Percentiles rank a stretch among this genome's conserved stretches.
These are phyloP conservation scores for Isabelozyma gotoi DNA, from an alignment of 805 yeast genomes.

Conservation along the genomic window DNA sequence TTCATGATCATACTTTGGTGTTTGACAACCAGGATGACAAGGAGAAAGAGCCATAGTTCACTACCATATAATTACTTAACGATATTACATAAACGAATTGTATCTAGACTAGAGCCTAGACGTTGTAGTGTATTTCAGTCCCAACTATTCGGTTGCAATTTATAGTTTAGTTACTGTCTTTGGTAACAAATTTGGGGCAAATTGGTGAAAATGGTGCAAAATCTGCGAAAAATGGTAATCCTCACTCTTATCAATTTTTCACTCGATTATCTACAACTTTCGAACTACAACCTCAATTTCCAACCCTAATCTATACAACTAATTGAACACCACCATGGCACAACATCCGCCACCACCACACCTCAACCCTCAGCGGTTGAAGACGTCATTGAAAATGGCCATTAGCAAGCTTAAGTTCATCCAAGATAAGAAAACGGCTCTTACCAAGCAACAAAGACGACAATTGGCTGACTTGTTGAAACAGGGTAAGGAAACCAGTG, in stretches of 20 bases:
- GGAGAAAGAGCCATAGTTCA: background rate
- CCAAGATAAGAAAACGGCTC: slow-evolving; percentile 72
- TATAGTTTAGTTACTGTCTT: no score
- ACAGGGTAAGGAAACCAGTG: slow-evolving; percentile 76
- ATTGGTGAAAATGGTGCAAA: no score
- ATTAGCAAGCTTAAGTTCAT: slow-evolving; percentile 66
- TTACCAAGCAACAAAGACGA: slow-evolving; percentile 73
- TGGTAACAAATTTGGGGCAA: no score
- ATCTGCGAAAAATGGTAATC: no score
- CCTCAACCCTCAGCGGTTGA: slow-evolving; percentile 33
- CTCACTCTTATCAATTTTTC: no score
- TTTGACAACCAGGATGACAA: slow-evolving; percentile 14
- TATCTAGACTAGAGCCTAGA: no score
- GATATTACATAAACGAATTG: no score
- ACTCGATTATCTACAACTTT: background rate
- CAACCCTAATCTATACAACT: background rate
- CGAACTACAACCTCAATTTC: background rate
- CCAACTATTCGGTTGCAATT: no score
- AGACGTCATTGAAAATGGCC: slow-evolving; percentile 60
- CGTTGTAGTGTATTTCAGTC: no score
- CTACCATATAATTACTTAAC: background rate
- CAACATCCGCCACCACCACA: slow-evolving; percentile 19
- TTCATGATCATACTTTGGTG: slow-evolving; percentile 42
- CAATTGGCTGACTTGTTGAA: slow-evolving; percentile 67
- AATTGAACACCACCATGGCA: background rate